Conservation (phyloP, 2,329 filamentous ascomycete species). For the Aspergillus flavus region DNA sequence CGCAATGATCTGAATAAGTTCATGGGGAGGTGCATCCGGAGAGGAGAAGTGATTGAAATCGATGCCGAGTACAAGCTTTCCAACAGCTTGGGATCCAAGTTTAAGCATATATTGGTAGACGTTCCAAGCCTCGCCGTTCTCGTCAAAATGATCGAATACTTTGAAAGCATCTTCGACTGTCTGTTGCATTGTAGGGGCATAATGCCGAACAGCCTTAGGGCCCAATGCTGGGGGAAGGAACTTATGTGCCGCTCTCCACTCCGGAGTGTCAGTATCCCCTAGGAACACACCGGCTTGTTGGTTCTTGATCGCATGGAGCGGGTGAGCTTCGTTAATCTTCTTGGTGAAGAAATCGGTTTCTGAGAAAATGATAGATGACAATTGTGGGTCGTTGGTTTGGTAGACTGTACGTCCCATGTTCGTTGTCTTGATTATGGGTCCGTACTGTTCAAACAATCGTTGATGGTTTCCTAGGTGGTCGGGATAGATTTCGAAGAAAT, state of each 20-base stretch:
- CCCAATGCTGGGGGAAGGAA: constrained; percentile 62
- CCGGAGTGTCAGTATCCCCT: constrained; percentile 35
- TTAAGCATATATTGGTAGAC: constrained; percentile 56
- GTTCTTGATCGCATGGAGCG: constrained; percentile 31
- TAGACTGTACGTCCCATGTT: constrained; percentile 56
- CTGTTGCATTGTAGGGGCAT: constrained; percentile 61
- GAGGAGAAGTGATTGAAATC: constrained; percentile 50
- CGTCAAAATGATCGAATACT: constrained; percentile 53
- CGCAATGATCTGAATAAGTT: constrained; percentile 56
- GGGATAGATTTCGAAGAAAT: constrained; percentile 58
- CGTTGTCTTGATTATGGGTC: constrained; percentile 55
- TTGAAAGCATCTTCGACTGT: constrained; percentile 55
- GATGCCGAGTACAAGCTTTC: constrained; percentile 47
- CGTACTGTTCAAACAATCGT: constrained; percentile 57
- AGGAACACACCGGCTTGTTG: constrained; percentile 34
- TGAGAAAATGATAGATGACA: constrained; percentile 50
- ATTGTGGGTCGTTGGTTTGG: constrained; percentile 54
- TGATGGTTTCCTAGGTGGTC: constrained; percentile 62
- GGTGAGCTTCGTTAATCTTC: constrained; percentile 44
- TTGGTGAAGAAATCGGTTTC: constrained; percentile 60
- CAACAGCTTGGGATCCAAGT: constrained; percentile 47
- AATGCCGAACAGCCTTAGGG: constrained; percentile 64
- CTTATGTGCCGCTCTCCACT: constrained; percentile 56
- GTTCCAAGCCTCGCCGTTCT: constrained; percentile 49
- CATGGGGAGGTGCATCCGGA: constrained; percentile 52